Percentiles rank a stretch among this genome's conserved stretches.
Conservation (phyloP, 2,329 filamentous ascomycete genomes). For the Fusarium protoensiforme region DNA sequence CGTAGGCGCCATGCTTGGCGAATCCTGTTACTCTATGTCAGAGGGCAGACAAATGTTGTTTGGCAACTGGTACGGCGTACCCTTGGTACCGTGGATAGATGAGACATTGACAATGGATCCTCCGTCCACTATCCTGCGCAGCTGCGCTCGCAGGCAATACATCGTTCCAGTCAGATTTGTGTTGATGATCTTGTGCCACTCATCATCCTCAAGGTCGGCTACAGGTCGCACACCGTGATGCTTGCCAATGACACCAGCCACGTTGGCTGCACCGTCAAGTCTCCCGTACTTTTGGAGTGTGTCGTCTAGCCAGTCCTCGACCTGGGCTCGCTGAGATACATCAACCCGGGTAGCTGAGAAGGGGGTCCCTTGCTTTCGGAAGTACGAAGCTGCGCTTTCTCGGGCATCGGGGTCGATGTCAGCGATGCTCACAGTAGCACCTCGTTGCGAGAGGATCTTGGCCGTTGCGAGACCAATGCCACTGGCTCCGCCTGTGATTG, state of each 20-base stretch:
- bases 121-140: constrained; percentile 52
- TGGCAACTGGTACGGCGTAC: constrained; percentile 40
- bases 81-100: constrained; percentile 59
- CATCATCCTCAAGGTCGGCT: constrained; percentile 57
- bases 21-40: constrained; percentile 44
- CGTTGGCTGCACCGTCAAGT: constrained; percentile 66
- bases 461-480: constrained; percentile 58
- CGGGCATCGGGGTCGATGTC: constrained; percentile 50
- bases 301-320: constrained; percentile 61
- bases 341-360: constrained; percentile 58
- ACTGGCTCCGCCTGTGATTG: constrained; percentile 56
- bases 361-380: constrained; percentile 39
- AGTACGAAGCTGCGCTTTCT: constrained; percentile 45
- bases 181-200: constrained; percentile 60
- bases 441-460: constrained; percentile 49
- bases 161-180: constrained; percentile 64
- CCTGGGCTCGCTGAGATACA: constrained; percentile 58
- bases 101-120: constrained; percentile 70
- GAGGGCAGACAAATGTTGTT: constrained; percentile 1
- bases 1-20: constrained; percentile 50
- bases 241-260: constrained; percentile 63
- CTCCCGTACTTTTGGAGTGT: constrained; percentile 62
- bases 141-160: constrained; percentile 60
- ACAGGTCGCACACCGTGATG: constrained; percentile 54
- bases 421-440: constrained; percentile 53